Evolutionary conservation across 805 yeast genomes (phyloP).

Genomic region (Myxozyma nipponensis): DNA sequence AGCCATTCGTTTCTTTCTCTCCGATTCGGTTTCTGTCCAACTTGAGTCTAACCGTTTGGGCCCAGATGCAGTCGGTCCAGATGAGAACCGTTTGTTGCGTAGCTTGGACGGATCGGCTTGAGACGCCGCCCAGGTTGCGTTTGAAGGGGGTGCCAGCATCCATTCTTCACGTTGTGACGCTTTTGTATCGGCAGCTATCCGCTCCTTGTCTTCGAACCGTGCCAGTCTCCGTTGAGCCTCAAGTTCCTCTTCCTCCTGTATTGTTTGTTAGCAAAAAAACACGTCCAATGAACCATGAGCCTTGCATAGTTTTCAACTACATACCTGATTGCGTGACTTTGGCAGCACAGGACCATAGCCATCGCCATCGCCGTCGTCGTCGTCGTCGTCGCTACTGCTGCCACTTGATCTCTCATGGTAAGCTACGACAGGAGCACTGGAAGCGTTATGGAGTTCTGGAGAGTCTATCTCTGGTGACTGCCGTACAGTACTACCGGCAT

Average conservation of each 20-base stretch:
- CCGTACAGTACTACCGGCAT: no score
- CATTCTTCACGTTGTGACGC: slow-evolving; percentile 28
- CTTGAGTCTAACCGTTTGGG: slow-evolving; percentile 12
- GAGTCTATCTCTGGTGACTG: no score
- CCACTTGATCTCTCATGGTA: no score
- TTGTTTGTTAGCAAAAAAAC: no score
- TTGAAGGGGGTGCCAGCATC: slow-evolving; percentile 30
- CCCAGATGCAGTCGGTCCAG: slow-evolving; percentile 13
- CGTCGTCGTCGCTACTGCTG: no score
- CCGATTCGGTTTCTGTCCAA: slow-evolving; percentile 28
- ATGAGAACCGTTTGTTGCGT: slow-evolving; percentile 18
- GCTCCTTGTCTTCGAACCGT: neutral
- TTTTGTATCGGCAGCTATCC: neutral
- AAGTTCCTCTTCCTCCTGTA: slow-evolving; percentile 18
- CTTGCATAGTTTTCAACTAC: neutral
- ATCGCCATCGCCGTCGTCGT: slow-evolving; percentile 9
- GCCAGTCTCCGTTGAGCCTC: slow-evolving; percentile 20
- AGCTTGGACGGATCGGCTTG: slow-evolving; percentile 27
- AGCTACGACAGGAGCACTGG: no score
- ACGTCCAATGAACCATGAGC: neutral
- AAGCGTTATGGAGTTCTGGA: no score
- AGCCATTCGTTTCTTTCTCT: slow-evolving; percentile 25
- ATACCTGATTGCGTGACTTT: slow-evolving; percentile 1
- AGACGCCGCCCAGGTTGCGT: slow-evolving; percentile 24
- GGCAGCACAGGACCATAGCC: slow-evolving; percentile 17